Base-by-base conservation (phyloP, 768 basidiomycete species). In the Lactarius hatsudake region DNA sequence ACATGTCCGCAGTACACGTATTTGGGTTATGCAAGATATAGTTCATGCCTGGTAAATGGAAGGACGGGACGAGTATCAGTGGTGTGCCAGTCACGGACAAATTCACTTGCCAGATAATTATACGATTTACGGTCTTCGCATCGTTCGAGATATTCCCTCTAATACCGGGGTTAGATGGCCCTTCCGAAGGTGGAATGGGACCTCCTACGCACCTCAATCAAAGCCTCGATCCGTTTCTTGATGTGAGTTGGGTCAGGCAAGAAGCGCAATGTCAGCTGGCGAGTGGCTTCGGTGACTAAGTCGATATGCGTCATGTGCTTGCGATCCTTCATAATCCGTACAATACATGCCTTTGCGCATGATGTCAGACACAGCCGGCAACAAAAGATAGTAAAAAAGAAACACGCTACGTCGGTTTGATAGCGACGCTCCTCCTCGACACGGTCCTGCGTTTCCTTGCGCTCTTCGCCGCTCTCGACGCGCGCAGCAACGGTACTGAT, bases 251-350 rank as follows among this genome's bases (percentile, higher is more conserved):
- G 91, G 69, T 93, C 88, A 0, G 96, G 96, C 59, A 84, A 85
- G 82, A 98, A 99, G 5, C 96, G 87, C 65, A 81, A 81, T 23
- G 91, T 81, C 4, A 99, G 78, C 72, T 98, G 96, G 26, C 87
- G 85, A 55, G 93, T 93, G 40, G 94, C 94, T 77, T 98, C 96
- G 71, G 89, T 90, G 67, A 98, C 82, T 17, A 99, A 84, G 64
- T 95, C 93, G 66, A 87, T 93, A 73, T 98, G 94, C 7, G 82
- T 79, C 87, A 98, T 88, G 62, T 85, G 84, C 75, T 98, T 98
- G 63, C 95, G 81, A 74, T 94, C 89, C 79, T 98, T 98, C 96
- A 99, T 98, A 34, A 98, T 88, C 38, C 97, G 88, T 30, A 99
- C 97, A 69, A 98, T 90, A 74, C 94, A 98, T 1, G 97, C 97